Base-by-base conservation (phyloP, 1,284 basidiomycete species). In the Cerioporus squamosus region DNA sequence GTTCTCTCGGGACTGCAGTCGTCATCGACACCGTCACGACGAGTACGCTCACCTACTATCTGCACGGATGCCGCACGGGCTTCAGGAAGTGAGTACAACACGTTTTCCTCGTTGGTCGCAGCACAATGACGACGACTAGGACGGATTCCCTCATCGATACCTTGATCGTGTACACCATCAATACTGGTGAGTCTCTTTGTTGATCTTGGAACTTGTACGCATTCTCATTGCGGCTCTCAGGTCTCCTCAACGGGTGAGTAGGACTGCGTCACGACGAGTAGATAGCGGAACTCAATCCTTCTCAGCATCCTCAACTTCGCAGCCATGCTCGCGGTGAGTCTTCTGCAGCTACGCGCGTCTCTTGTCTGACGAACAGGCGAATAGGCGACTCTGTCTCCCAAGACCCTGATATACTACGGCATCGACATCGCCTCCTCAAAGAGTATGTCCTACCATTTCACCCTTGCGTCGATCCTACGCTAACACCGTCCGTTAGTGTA, bases 101-200 rank as follows among this genome's bases (percentile, higher is more conserved):
- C 8, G 9, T 10, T 0, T 22, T 0, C 20, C 33, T 1, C 15
- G 2, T 44, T 26, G 17, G 8, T 7, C 33, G 5, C 39, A 14
- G 39, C 18, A 5, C 22, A 9, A 24, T 22, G 4, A 14, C 17
- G 14, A 24, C n/a, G 1, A 9, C 4, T 20, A 62, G 61, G 33
- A 62, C 61, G 3, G 57, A 62, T 20, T 62, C 61, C 1, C 17
- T 62, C 23, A 52, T 62, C 14, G 57, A 59, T 39, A 39, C 56
- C 17, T 22, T 62, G 17, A 62, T 59, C 31, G 50, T 59, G 22
- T 62, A 62, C 38, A 29, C 50, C 2, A 59, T 62, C 47, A 62
- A 62, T 36, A 62, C 61, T 2, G 60, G 60, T 56, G 20, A 22
- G 59, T 39, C 10, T 10, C 29, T 5, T 29, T 29, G 5, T 31